phyloP scores from a whole-genome alignment of 202 grass and related monocot species.

The Digitaria exilis region DNA sequence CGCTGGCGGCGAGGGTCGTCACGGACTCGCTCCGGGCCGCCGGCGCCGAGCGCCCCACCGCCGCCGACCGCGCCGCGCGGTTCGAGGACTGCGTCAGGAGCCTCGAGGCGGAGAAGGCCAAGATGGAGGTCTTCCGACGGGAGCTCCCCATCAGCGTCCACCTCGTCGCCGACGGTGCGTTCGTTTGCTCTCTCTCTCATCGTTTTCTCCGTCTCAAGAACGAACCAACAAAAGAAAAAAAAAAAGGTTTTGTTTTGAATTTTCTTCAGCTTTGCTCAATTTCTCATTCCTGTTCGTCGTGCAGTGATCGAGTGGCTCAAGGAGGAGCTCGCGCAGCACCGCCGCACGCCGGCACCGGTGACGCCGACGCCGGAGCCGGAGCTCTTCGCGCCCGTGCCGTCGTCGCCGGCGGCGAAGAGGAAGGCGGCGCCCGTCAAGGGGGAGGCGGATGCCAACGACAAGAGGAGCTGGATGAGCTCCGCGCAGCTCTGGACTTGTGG shows the following conservation, averaged over 20 bases:
- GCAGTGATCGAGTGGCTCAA: constrained; percentile 85
- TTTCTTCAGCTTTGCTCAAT: background rate
- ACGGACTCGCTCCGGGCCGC: constrained; percentile 54
- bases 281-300: background rate
- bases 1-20: constrained; percentile 44
- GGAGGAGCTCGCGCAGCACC: constrained; percentile 55
- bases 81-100: constrained; percentile 70
- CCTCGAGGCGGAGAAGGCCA: constrained; percentile 80
- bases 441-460: constrained; percentile 69
- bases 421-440: constrained; percentile 7
- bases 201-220: too few relatives aligned
- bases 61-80: constrained; percentile 40
- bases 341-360: too few relatives aligned
- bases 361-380: background rate
- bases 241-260: too few relatives aligned
- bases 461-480: constrained; percentile 94
- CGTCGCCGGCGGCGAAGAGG: background rate
- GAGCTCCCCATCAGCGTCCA: constrained; percentile 93
- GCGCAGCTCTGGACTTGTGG: constrained; percentile 86
- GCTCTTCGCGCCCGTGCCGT: background rate
- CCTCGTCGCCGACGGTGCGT: constrained; percentile 70
- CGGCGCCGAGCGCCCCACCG: background rate
- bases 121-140: constrained; percentile 88
- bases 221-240: too few relatives aligned
- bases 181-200: background rate